Conservation (phyloP, 2,329 filamentous ascomycete genomes). For the Teratosphaeria viscida region DNA sequence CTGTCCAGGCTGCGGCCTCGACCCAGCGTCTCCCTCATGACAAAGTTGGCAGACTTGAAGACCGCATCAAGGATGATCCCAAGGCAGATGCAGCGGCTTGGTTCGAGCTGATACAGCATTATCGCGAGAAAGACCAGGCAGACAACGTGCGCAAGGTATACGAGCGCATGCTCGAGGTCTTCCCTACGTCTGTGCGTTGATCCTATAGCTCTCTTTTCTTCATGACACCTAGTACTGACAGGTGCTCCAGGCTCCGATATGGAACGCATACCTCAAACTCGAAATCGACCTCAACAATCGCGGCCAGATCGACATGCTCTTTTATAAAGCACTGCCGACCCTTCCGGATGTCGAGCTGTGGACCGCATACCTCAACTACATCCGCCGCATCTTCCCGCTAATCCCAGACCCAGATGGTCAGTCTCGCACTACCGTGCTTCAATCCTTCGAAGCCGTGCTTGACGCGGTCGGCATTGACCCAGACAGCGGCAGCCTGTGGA, state of each 20-base stretch:
- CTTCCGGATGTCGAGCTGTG: slow-evolving; percentile 80
- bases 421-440: slow-evolving; percentile 67
- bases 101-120: slow-evolving; percentile 75
- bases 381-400: slow-evolving; percentile 81
- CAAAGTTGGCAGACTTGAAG: slow-evolving; percentile 70
- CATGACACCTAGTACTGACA: background rate
- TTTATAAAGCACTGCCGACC: slow-evolving; percentile 53
- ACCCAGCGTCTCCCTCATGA: slow-evolving; percentile 56
- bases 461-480: slow-evolving; percentile 84
- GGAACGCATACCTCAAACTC: slow-evolving; percentile 80
- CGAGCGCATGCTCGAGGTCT: slow-evolving; percentile 75
- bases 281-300: slow-evolving; percentile 82
- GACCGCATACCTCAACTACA: slow-evolving; percentile 90
- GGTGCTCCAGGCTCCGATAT: slow-evolving; percentile 65
- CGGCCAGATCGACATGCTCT: slow-evolving; percentile 68
- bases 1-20: slow-evolving; percentile 6
- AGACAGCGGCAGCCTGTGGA: slow-evolving; percentile 81
- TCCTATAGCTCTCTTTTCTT: background rate
- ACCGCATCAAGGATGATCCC: slow-evolving; percentile 83
- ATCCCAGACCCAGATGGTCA: slow-evolving; percentile 66
- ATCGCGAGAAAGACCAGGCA: slow-evolving; percentile 69
- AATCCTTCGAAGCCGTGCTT: slow-evolving; percentile 87
- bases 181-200: slow-evolving; percentile 76
- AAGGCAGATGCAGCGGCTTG: slow-evolving; percentile 88
- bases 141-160: slow-evolving; percentile 73